phyloP scores from a whole-genome alignment of 441 rosid genomes.

The Syzygium syzygioides region DNA sequence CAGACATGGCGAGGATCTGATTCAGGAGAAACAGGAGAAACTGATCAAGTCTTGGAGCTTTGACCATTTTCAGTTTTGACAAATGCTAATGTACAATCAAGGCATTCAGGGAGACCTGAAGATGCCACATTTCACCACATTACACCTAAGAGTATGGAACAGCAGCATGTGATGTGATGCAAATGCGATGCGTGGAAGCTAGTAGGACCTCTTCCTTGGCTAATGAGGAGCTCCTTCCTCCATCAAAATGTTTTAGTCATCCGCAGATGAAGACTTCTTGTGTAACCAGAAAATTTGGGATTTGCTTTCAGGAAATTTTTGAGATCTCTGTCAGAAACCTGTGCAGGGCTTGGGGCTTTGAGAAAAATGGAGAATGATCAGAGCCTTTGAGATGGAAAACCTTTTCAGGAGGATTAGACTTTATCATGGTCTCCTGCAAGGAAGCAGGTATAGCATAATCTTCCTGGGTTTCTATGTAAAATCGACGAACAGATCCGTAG shows the following conservation, averaged over 20 bases:
- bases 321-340: slow-evolving; percentile 36
- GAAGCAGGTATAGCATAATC: slow-evolving; percentile 5
- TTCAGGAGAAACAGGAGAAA: background rate
- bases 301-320: slow-evolving; percentile 12
- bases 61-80: background rate
- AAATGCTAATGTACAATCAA: background rate
- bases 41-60: background rate
- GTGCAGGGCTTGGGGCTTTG: slow-evolving; percentile 39
- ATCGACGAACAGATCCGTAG: slow-evolving; percentile 2
- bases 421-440: slow-evolving; percentile 4
- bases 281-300: background rate
- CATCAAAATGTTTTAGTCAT: background rate
- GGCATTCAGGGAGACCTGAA: background rate
- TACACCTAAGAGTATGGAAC: background rate
- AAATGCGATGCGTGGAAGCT: background rate
- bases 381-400: slow-evolving; percentile 40
- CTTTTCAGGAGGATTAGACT: slow-evolving; percentile 26
- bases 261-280: background rate
- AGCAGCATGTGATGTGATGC: background rate
- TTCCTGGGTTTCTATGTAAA: slow-evolving; percentile 11
- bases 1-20: background rate
- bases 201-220: background rate
- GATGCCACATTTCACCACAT: background rate
- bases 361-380: slow-evolving; percentile 45
- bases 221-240: background rate